Conservation (phyloP, 305 asterid species). For the Caryopteris hybrid region DNA sequence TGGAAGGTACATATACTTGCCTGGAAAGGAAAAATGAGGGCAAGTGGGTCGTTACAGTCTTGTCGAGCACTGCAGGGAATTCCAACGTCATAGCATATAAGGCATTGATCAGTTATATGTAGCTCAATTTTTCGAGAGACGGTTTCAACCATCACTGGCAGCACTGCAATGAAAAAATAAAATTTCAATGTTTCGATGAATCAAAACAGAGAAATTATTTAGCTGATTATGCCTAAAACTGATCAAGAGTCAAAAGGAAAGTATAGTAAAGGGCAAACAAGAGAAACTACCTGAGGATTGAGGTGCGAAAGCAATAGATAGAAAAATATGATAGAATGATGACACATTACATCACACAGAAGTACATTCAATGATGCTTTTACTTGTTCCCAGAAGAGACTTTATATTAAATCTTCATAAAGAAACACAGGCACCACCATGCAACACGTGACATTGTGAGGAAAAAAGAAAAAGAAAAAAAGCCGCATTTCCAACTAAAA, state of each 20-base stretch:
- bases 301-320: background rate
- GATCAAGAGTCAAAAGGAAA: background rate
- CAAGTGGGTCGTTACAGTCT: slow-evolving; percentile 67
- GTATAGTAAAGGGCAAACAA: background rate
- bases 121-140: slow-evolving; percentile 62
- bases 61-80: slow-evolving; percentile 83
- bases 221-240: background rate
- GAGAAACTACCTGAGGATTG: background rate
- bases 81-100: slow-evolving; percentile 82
- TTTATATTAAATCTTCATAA: background rate
- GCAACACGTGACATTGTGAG: background rate
- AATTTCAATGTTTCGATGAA: slow-evolving; percentile 1
- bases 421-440: background rate
- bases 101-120: slow-evolving; percentile 92
- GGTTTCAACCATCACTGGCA: slow-evolving; percentile 86
- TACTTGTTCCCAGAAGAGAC: background rate
- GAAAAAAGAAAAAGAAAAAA: background rate
- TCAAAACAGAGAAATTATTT: background rate
- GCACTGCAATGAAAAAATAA: slow-evolving; percentile 42
- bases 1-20: slow-evolving; percentile 32
- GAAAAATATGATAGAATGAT: background rate
- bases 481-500: background rate
- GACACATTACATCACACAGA: background rate
- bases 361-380: background rate
- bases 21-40: slow-evolving; percentile 96